Evolutionary conservation across 2,329 filamentous ascomycete genomes (phyloP), one percentile per base, ranked within the genome.

Genomic region (Sporothrix sp.): DNA sequence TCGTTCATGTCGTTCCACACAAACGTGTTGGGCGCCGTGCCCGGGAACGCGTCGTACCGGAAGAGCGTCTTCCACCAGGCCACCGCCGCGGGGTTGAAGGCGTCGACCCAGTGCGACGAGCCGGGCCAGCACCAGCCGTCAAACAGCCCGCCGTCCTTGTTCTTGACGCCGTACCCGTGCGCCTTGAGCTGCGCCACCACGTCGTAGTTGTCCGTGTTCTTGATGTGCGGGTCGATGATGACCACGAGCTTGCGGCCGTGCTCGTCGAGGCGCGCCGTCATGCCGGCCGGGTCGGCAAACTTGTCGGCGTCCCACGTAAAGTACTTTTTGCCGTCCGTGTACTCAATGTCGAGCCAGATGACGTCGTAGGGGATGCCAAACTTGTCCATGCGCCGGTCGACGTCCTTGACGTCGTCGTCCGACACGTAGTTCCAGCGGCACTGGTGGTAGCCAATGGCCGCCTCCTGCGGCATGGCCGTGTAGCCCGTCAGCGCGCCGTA

Each of bases 1-100:
- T 98, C 93, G 64, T 96, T 97, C 93, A 98, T 98, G 66, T 98
- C 93, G 66, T 98, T 98, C 93, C 93, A 98, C 60, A 98, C 81
- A 67, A 88, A 96, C 0, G 87, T 84, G 66, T 97, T 98, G 57
- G 83, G 75, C 59, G 84, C 76, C 1, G 88, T 88, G 43, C 89
- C 90, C 66, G 87, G 87, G 75, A 96, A 98, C 36, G 71, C 78
- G 63, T 87, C 82, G 58, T 94, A 97, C 61, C 85, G 84, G 76
- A 95, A 97, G 10, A 97, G 76, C 3, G 75, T 70, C 58, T 81
- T 85, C 91, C 93, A 98, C 93, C 93, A 98, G 55, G 85, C 80
- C 49, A 85, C 79, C 7, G 89, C 87, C 49, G 84, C 84, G n/a
- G 91, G 90, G 63, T 91, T 97, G 71, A 98, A 97, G 63, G 84